Evolutionary conservation across 441 rosid genomes (phyloP), one percentile per base, ranked within the genome.

Genomic region (Corymbia calophylla): DNA sequence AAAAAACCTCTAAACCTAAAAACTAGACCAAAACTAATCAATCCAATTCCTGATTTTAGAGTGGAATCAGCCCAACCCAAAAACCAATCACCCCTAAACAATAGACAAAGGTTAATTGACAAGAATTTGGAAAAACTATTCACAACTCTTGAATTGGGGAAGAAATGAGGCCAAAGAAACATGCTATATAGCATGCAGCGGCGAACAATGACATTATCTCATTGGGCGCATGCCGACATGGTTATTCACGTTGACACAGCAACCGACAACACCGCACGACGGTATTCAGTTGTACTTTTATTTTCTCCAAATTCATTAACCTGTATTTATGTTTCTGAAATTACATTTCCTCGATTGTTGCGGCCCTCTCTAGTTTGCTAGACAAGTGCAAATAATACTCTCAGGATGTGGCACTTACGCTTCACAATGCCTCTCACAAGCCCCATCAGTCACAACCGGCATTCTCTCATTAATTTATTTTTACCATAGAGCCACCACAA

Each of bases 161-260:
- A 60, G 66, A 60, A 60, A 60, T 11, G 66, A 14, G 66, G 14
- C 62, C 62, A 56, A 3, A 56, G 62, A 56, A 56, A 56, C 62
- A 4, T 56, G 62, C 62, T 56, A 29, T 56, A 23, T 12, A 56
- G 25, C 25, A 6, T 27, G 62, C 29, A 23, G 62, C 29, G 6
- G 62, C 0, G 6, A 10, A 60, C 31, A 27, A 11, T 27, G 66
- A 60, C 31, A 60, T 27, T 31, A 27, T 60, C n/a, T 27, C 16
- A 11, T 60, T 60, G 16, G 16, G 3, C 2, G 25, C 66, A 27
- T 27, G 66, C 2, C 0, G 31, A 60, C 66, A 60, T 25, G 31
- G 66, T 60, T 14, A 60, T 27, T 0, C 64, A 58, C 0, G 0
- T 58, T 5, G 19, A 58, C n/a, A 11, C 0, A 7, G 27, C 66